These are phyloP conservation scores for Atkinsonella texensis DNA, from an alignment of 2,329 filamentous ascomycete genomes.

Conservation along the genomic window DNA sequence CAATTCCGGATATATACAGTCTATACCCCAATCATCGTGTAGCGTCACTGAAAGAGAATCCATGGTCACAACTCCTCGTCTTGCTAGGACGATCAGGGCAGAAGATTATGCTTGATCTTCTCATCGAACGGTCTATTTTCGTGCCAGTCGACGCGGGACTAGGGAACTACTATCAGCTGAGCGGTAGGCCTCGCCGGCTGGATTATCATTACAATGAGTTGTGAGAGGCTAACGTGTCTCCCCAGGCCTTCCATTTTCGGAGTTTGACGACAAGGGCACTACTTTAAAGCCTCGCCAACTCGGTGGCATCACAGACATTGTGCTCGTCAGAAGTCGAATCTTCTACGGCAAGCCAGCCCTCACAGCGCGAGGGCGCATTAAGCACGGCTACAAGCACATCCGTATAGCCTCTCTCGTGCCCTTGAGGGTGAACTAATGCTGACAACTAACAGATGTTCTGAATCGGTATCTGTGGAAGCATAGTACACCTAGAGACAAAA, in stretches of 20 bases:
- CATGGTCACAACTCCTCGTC: slow-evolving; percentile 66
- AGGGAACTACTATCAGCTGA: slow-evolving; percentile 66
- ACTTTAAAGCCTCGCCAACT: neutral
- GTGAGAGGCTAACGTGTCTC: neutral
- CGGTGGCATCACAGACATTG: slow-evolving; percentile 45
- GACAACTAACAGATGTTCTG: slow-evolving; percentile 52
- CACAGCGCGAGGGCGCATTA: slow-evolving; percentile 53
- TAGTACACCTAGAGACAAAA: too few species aligned
- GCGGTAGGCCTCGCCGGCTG: slow-evolving; percentile 40
- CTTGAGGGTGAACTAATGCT: slow-evolving; percentile 3
- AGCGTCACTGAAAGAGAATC: slow-evolving; percentile 49
- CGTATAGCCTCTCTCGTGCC: slow-evolving; percentile 42
- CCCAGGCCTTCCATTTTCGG: slow-evolving; percentile 38
- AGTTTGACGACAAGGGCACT: slow-evolving; percentile 20
- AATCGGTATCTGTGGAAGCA: slow-evolving; percentile 46
- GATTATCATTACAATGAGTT: too few species aligned
- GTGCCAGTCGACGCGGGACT: slow-evolving; percentile 43
- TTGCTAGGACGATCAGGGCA: slow-evolving; percentile 68
- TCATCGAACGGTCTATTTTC: slow-evolving; percentile 72
- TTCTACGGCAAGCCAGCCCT: slow-evolving; percentile 68
- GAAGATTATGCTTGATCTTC: slow-evolving; percentile 61
- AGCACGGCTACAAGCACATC: slow-evolving; percentile 67
- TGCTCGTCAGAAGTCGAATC: slow-evolving; percentile 71
- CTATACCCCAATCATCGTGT: slow-evolving; percentile 60
- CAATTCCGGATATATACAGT: slow-evolving; percentile 54